These are phyloP conservation scores for Cladophialophora immunda DNA, from an alignment of 2,329 filamentous ascomycete genomes.

Conservation along the genomic window DNA sequence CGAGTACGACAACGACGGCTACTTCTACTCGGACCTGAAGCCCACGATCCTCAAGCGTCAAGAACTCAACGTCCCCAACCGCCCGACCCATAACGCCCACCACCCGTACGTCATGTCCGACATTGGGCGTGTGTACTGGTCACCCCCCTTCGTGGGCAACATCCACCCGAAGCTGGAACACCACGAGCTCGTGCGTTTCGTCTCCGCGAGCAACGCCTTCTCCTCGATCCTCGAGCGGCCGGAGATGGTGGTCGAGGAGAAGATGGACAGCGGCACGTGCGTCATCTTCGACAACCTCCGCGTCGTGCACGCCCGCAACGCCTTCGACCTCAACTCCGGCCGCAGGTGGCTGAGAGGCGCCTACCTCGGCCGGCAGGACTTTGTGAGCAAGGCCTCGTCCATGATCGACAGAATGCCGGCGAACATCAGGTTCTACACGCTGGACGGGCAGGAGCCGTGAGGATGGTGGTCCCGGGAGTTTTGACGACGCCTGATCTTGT, in stretches of 20 bases:
- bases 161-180: slow-evolving; percentile 47
- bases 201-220: slow-evolving; percentile 66
- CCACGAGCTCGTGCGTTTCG: slow-evolving; percentile 30
- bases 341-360: slow-evolving; percentile 84
- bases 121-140: slow-evolving; percentile 69
- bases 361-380: slow-evolving; percentile 77
- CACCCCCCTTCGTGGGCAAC: slow-evolving; percentile 78
- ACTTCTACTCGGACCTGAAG: slow-evolving; percentile 68
- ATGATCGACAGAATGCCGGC: slow-evolving; percentile 28
- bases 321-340: slow-evolving; percentile 73
- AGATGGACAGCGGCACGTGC: slow-evolving; percentile 82
- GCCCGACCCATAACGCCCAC: slow-evolving; percentile 22
- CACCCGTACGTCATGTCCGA: slow-evolving; percentile 20
- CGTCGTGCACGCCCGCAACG: slow-evolving; percentile 81
- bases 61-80: slow-evolving; percentile 32
- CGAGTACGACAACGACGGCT: slow-evolving; percentile 69
- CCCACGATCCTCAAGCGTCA: slow-evolving; percentile 59
- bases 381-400: slow-evolving; percentile 45
- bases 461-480: no score
- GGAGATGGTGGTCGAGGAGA: slow-evolving; percentile 71
- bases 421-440: slow-evolving; percentile 1
- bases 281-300: slow-evolving; percentile 89
- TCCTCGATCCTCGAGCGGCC: slow-evolving; percentile 65
- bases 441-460: not conserved
- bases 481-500: no score